Conservation (phyloP, 768 basidiomycete genomes). For the Suillus brevipes region DNA sequence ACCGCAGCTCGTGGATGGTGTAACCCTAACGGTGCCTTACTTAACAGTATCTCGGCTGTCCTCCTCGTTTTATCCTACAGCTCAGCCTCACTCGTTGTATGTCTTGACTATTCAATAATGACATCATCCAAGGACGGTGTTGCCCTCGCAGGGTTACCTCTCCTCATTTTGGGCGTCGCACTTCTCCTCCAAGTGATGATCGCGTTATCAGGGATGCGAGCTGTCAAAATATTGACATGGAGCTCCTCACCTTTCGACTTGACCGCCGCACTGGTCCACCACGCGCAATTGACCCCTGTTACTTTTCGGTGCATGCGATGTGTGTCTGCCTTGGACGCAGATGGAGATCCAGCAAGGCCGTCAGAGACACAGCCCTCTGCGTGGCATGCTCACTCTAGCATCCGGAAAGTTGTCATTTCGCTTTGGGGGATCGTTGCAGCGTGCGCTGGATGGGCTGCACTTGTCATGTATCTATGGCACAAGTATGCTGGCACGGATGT, state of each 20-base stretch:
- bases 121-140: background rate
- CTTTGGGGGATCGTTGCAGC: background rate
- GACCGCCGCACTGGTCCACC: background rate
- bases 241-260: background rate
- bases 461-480: conserved; percentile 1
- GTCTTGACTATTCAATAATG: background rate
- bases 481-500: background rate
- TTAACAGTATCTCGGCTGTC: conserved; percentile 25
- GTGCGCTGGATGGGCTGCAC: conserved; percentile 22
- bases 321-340: background rate
- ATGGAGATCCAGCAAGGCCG: background rate
- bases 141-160: conserved; percentile 20
- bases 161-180: conserved; percentile 7
- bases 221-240: background rate
- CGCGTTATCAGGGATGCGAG: background rate
- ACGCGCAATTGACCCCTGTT: background rate
- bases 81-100: conserved; percentile 24
- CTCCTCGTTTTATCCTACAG: conserved; percentile 32
- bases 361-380: background rate
- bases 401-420: background rate
- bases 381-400: background rate
- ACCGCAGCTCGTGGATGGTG: conserved; percentile 19
- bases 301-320: background rate
- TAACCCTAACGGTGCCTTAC: conserved; percentile 24
- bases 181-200: background rate